phyloP scores from a whole-genome alignment of 176 grass and related monocot species.

The Tillandsia leiboldiana region DNA sequence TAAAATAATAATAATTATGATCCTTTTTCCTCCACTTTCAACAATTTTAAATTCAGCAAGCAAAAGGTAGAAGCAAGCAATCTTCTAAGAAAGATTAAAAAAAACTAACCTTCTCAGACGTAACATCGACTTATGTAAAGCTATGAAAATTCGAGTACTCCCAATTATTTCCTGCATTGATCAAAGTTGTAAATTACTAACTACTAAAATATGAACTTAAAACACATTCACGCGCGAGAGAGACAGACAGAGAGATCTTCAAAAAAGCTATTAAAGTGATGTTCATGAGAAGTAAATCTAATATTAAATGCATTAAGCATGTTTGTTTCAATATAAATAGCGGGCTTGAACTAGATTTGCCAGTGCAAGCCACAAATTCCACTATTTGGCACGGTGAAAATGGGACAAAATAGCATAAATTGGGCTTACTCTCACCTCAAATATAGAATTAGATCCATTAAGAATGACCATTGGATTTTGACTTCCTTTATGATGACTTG shows the following conservation, averaged over 20 bases:
- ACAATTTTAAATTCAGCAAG: conserved; percentile 5
- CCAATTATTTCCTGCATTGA: conserved; percentile 74
- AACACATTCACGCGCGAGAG: not conserved
- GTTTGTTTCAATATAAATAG: no score
- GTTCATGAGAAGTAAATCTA: no score
- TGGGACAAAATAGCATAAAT: no score
- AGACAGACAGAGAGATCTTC: not conserved
- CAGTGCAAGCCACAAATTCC: no score
- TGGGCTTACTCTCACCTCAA: not conserved
- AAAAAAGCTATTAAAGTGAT: not conserved
- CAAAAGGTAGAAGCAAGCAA: conserved; percentile 26
- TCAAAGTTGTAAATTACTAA: not conserved
- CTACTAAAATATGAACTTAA: not conserved
- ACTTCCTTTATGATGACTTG: not conserved
- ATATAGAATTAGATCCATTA: not conserved
- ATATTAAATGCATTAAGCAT: no score
- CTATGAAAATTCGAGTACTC: conserved; percentile 79
- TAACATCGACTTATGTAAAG: conserved; percentile 81
- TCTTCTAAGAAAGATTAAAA: conserved; percentile 26
- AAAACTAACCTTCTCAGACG: conserved; percentile 55
- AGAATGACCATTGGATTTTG: not conserved
- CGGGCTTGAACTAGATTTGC: no score
- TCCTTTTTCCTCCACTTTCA: conserved; percentile 2
- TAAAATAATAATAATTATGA: not conserved
- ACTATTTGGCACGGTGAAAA: no score